Base-by-base conservation (phyloP, 1,284 basidiomycete genomes). In the Acaromyces ingoldii region DNA sequence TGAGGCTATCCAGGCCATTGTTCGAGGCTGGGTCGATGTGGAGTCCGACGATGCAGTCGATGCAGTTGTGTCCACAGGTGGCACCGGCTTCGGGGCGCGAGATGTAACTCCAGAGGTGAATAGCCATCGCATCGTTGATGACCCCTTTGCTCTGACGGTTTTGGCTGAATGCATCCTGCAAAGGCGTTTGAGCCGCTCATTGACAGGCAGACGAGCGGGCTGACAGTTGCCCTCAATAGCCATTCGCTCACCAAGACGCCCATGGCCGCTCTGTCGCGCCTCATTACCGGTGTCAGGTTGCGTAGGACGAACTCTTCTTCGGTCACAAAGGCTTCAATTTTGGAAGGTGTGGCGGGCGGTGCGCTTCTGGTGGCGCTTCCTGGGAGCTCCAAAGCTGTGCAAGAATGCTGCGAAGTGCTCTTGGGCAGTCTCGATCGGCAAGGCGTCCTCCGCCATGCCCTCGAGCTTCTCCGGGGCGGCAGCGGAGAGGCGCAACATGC, bases 351-450 rank as follows among this genome's bases (percentile, higher is more conserved):
- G 4, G 10, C 39, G 10, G 34, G 34, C n/a, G 81, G 81, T 30
- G 85, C 85, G 0, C 79, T 92, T 15, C 78, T 92, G 25, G 79
- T 87, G 17, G 88, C 87, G 0, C 82, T 92, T 7, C 90, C 90
- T 0, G 89, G 89, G 0, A 88, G 86, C 61, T 81, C 85, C 21
- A 91, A 88, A 65, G 89, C 88, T 1, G 89, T 90, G 24, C 83
- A 80, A 55, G 89, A 91, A 70, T 88, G 85, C 63, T 68, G 89
- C 53, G 80, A 82, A 4, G 81, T 82, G 1, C 77, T 91, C 28
- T 76, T 90, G 4, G 70, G 75, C 6, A 78, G n/a, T n/a, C n/a
- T n/a, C n/a, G n/a, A n/a, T n/a, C n/a, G 28, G 21, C 24, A 49
- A 9, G 60, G 58, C 11, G 78, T 88, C 17, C 74, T 85, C 13